Evolutionary conservation across 1,284 basidiomycete species (phyloP), one percentile per base, ranked within the genome.

Genomic region (Cryptococcus sp.): DNA sequence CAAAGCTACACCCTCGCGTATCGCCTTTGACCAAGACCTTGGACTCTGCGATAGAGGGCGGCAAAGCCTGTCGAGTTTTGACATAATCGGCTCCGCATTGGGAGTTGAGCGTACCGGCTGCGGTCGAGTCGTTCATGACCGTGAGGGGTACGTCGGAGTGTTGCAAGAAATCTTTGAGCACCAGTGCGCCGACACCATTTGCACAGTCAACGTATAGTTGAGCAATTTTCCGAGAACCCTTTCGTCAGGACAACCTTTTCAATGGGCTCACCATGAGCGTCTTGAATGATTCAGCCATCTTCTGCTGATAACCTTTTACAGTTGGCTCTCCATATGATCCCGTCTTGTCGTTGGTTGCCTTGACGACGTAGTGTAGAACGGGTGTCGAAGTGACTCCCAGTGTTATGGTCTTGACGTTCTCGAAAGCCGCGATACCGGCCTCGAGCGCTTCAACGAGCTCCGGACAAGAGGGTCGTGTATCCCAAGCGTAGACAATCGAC

Each of bases 81-180:
- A 98, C 95, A 67, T 80, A 98, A 75, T 99, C 95, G 39, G 95
- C 95, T 37, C 95, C 95, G 68, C 91, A 97, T 35, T 82, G 75
- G 57, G 83, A 78, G 74, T 98, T 97, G 56, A 98, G 80, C 0
- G 82, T 82, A 23, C 88, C 88, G 1, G 79, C 71, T 5, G 81
- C 84, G 14, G 78, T 76, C 22, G 79, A 77, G 2, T 81, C 83
- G 68, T 93, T 92, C 58, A 83, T 77, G 23, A 86, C 75, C 40
- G 62, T 56, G 40, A 75, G 39, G 14, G 69, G 62, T 19, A 74
- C 58, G 21, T 54, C 58, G 50, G 69, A 52, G 49, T 60, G 44
- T 85, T 73, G 23, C 71, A 77, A 25, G 77, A 79, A 42, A 86
- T 77, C 54, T 3, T 74, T 63, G 26, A 95, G 77, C 33, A 85